Percentiles rank a stretch among this genome's conserved stretches.
Evolutionary conservation across 2,329 filamentous ascomycete species (phyloP).

Genomic region (Curvularia spicifera): DNA sequence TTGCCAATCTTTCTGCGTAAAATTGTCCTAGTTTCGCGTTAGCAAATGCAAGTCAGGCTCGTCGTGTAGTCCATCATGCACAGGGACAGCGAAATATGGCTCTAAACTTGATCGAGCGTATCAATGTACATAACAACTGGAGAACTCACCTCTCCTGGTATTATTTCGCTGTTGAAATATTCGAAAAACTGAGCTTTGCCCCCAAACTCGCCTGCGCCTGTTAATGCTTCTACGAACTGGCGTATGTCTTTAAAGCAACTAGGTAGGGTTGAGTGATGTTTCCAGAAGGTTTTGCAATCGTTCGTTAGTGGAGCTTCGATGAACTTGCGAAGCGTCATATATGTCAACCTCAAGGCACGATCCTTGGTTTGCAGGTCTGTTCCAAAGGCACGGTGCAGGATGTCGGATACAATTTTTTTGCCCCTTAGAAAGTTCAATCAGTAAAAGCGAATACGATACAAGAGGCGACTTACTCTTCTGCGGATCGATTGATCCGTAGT

Average conservation of each 20-base stretch:
- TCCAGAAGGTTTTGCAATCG: constrained; percentile 35
- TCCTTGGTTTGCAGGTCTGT: constrained; percentile 17
- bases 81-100: neutral
- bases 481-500: constrained; percentile 7
- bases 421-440: constrained; percentile 13
- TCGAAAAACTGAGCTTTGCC: constrained; percentile 21
- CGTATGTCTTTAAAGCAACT: constrained; percentile 42
- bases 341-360: constrained; percentile 24
- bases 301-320: constrained; percentile 17
- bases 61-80: neutral
- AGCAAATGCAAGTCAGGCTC: neutral
- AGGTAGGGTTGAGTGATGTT: constrained; percentile 24
- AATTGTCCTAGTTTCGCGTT: neutral
- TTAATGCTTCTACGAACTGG: constrained; percentile 26
- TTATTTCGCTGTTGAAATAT: neutral
- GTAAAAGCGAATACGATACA: neutral
- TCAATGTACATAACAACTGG: neutral
- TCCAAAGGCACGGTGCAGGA: constrained; percentile 23
- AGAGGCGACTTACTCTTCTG: constrained; percentile 18
- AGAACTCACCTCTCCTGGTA: neutral
- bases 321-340: constrained; percentile 21
- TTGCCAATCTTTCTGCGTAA: constrained; percentile 18
- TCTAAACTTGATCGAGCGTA: neutral
- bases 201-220: constrained; percentile 3
- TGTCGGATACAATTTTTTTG: constrained; percentile 8